Conservation (phyloP, 208 protist genomes). For the Leishmania amazonensis region DNA sequence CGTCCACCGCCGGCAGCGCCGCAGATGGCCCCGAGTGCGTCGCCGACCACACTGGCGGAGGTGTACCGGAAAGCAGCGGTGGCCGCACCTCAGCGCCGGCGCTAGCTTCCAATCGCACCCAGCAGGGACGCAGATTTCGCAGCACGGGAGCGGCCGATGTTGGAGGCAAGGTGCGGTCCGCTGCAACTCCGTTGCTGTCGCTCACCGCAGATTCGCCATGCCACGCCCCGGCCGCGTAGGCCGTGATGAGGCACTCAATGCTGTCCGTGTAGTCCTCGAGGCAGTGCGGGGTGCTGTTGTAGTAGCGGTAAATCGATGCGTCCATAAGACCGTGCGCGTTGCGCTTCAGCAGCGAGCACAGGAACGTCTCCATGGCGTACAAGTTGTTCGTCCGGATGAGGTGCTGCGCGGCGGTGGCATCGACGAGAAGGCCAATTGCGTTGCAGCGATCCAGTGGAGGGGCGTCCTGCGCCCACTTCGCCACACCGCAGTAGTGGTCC, state of each 20-base stretch:
- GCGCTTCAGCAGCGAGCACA: slow-evolving; percentile 49
- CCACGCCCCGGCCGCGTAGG: slow-evolving; percentile 24
- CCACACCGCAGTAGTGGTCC: slow-evolving; percentile 48
- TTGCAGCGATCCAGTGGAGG: slow-evolving; percentile 34
- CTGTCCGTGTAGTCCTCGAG: slow-evolving; percentile 50
- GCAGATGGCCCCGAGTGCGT: background rate
- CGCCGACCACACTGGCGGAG: background rate
- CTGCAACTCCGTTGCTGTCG: background rate
- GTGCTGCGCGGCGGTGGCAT: slow-evolving; percentile 32
- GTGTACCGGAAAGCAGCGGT: background rate
- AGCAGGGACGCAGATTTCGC: slow-evolving; percentile 15
- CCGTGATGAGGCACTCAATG: slow-evolving; percentile 38
- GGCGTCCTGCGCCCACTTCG: slow-evolving; percentile 36
- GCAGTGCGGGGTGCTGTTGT: slow-evolving; percentile 45
- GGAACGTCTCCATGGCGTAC: slow-evolving; percentile 36
- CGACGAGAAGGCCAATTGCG: slow-evolving; percentile 36
- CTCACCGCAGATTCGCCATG: slow-evolving; percentile 4
- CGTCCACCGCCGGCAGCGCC: slow-evolving; percentile 19
- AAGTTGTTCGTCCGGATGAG: slow-evolving; percentile 33
- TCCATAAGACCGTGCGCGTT: slow-evolving; percentile 56
- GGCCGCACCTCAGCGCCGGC: background rate
- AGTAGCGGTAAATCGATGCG: slow-evolving; percentile 48
- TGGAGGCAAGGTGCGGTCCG: background rate
- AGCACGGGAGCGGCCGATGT: background rate
- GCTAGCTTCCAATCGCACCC: slow-evolving; percentile 15